Percentiles rank a stretch among this genome's conserved stretches.
phyloP scores from a whole-genome alignment of 495 filamentous ascomycete genomes.

The Penicillium steckii region DNA sequence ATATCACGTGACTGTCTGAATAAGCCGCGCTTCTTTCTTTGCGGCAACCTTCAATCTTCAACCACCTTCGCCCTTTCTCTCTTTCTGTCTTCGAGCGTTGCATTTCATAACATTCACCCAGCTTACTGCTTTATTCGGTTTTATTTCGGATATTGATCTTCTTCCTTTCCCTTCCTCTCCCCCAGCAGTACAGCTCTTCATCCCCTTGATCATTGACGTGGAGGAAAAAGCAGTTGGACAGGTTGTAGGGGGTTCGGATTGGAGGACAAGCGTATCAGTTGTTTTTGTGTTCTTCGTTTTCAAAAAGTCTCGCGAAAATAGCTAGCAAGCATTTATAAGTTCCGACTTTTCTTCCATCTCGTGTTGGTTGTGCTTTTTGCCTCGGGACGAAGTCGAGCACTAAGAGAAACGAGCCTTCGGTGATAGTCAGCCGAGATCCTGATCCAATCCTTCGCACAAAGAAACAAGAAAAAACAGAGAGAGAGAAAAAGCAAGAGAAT shows the following conservation, averaged over 20 bases:
- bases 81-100: slow-evolving; percentile 11
- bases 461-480: slow-evolving; percentile 13
- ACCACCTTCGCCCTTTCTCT: neutral
- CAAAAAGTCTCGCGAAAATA: slow-evolving; percentile 43
- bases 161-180: slow-evolving; percentile 1
- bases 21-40: too few species aligned
- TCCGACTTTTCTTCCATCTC: slow-evolving; percentile 45
- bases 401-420: slow-evolving; percentile 32
- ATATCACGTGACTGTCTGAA: slow-evolving; percentile 22
- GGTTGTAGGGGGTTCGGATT: slow-evolving; percentile 24
- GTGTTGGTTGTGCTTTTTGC: slow-evolving; percentile 27
- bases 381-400: slow-evolving; percentile 30
- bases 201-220: slow-evolving; percentile 12
- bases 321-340: slow-evolving; percentile 55
- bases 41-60: neutral
- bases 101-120: too few species aligned
- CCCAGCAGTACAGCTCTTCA: slow-evolving; percentile 10
- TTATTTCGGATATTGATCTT: slow-evolving; percentile 1
- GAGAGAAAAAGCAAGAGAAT: slow-evolving; percentile 9
- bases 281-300: slow-evolving; percentile 19
- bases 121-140: slow-evolving; percentile 5
- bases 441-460: neutral
- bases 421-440: slow-evolving; percentile 20
- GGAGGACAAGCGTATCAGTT: slow-evolving; percentile 32
- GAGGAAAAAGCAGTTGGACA: slow-evolving; percentile 26